These are phyloP conservation scores for Cucurbita pepo DNA, from an alignment of 306 rosid species.

Conservation along the genomic window DNA sequence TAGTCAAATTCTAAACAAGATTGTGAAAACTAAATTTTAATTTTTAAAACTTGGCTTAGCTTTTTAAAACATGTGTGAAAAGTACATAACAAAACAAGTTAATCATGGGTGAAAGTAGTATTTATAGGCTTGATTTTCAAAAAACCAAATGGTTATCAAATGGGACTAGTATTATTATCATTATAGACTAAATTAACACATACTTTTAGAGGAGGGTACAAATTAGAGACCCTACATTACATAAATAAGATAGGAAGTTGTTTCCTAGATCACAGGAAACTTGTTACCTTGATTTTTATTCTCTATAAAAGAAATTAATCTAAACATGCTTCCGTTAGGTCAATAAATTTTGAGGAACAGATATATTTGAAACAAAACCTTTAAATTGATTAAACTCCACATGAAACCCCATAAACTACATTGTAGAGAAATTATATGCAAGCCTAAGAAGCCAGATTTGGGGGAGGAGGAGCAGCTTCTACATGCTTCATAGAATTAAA, in stretches of 20 bases:
- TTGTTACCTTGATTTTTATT: slow-evolving; percentile 9
- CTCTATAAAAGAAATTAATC: slow-evolving; percentile 15
- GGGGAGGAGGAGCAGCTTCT: slow-evolving; percentile 27
- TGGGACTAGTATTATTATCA: too few species aligned
- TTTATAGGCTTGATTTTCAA: too few species aligned
- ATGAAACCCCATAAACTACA: slow-evolving; percentile 17
- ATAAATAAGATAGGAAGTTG: neutral
- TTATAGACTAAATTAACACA: neutral
- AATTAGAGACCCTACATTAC: neutral
- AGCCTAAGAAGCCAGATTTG: slow-evolving; percentile 30
- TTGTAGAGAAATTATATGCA: neutral
- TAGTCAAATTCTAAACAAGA: too few species aligned
- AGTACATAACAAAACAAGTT: too few species aligned
- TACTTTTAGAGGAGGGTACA: neutral
- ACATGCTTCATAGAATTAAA: slow-evolving; percentile 35
- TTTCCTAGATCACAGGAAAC: neutral
- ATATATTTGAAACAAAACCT: slow-evolving; percentile 20
- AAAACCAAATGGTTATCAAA: too few species aligned
- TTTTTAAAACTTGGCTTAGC: too few species aligned
- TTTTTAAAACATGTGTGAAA: too few species aligned
- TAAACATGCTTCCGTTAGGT: slow-evolving; percentile 11
- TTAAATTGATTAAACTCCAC: slow-evolving; percentile 14
- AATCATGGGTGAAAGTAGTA: too few species aligned
- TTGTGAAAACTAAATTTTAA: too few species aligned
- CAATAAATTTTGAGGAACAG: slow-evolving; percentile 15